Evolutionary conservation across 2,329 filamentous ascomycete species (phyloP).

Genomic region (Gaeumannomyces tritici): DNA sequence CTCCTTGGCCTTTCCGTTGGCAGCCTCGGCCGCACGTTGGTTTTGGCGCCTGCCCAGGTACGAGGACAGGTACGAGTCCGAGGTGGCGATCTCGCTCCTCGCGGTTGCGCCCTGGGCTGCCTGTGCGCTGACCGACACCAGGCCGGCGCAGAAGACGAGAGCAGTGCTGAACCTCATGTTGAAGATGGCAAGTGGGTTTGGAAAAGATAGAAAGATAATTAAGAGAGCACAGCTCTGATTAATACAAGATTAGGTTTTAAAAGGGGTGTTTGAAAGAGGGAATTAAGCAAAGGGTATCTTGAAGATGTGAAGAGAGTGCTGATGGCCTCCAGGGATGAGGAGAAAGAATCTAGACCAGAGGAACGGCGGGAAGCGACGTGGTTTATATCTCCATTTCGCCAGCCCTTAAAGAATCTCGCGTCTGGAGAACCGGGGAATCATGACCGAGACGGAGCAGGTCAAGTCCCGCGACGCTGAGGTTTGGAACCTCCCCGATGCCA

Average conservation of each 20-base stretch:
- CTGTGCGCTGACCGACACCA: slow-evolving; percentile 16
- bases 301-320: too few species aligned
- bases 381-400: too few species aligned
- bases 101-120: background rate
- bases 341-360: too few species aligned
- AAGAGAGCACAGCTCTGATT: background rate
- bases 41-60: too few species aligned
- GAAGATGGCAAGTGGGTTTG: background rate
- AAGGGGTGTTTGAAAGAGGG: background rate
- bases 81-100: background rate
- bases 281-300: background rate
- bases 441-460: too few species aligned
- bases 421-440: too few species aligned
- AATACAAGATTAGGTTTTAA: background rate
- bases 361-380: too few species aligned
- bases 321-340: too few species aligned
- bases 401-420: too few species aligned
- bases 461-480: too few species aligned
- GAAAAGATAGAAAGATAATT: background rate
- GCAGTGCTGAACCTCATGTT: slow-evolving; percentile 15
- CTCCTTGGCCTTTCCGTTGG: slow-evolving; percentile 2
- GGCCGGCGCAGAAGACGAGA: slow-evolving; percentile 16
- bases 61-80: too few species aligned
- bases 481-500: background rate
- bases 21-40: slow-evolving; percentile 1